Base-by-base conservation (phyloP, 257 asterid genomes). In the Capsicum chinense region DNA sequence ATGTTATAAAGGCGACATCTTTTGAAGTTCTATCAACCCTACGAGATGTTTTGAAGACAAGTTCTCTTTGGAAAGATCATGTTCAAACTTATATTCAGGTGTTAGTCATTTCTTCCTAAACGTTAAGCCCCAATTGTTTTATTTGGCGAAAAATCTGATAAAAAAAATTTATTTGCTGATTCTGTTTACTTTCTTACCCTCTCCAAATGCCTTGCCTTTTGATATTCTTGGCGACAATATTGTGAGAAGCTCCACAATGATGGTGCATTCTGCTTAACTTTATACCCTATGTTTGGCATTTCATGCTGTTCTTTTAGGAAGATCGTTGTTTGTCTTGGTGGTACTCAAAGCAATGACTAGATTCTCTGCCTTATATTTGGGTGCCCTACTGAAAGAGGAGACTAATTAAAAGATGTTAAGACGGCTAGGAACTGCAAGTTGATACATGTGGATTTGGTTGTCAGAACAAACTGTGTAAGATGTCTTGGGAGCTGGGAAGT, bases 61-160 rank as follows among this genome's bases (percentile, higher is more conserved):
- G 97, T 86, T 92, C 98, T 1, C 94, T 97, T 47, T 97, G 99
- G 99, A 89, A 97, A 80, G 99, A 97, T 89, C 99, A 97, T 52
- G 98, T 96, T 81, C 99, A 95, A 81, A 95, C 99, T 64, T 97
- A 97, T 86, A 97, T 93, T 85, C 97, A 94, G 94, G 99, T 94
- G 47, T 88, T 86, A 26, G 50, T 78, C 76, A 81, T 84, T 84
- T 73, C 79, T 69, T 54, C 47, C 63, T 76, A 52, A 76, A 52
- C 10, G 47, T 76, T 52, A 26, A 26, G 42, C 59, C 48, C 81
- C 6, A 21, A 13, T 76, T 52, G 63, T 52, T 76, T 76, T 57
- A 52, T 76, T 13, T 50, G 81, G 63, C 52, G 63, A 52, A n/a
- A 21, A 52, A 48, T 76, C 81, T 16, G 59, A 76, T 12, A 21